Evolutionary conservation across 345 rosid genomes (phyloP), one percentile per base, ranked within the genome.

Genomic region (Raphanus sativus): DNA sequence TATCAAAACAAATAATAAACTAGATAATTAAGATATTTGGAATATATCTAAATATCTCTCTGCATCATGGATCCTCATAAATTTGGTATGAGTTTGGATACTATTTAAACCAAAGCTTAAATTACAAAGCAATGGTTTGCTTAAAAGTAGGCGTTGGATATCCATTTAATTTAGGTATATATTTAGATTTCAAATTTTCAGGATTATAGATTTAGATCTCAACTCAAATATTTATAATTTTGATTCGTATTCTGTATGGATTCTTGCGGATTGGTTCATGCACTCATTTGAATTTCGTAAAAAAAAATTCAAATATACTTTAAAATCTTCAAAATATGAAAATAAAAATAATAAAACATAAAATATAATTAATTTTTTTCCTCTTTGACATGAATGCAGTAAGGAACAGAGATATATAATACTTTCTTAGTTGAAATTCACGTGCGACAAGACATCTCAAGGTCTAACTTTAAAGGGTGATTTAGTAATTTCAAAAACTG

Each of bases 381-480:
- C 0, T 21, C 21, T 21, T 21, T 21, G 21, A 21, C 21, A 21
- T 21, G 21, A 0, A 21, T 21, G 21, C 21, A 21, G 21, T 21
- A 21, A 21, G 21, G 21, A 21, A 21, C 21, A 21, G 21, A 21
- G 21, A 21, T 21, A 21, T 21, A 21, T 21, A 21, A 21, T 21
- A 21, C 21, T 21, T 21, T 21, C 21, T 21, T 21, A 28, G 69
- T 76, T 15, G 56, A 45, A 38, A 40, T 66, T 0, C 58, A 52
- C 58, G 24, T 52, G 25, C 8, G 60, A 54, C 8, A 54, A 54
- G 60, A 54, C 60, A 17, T 54, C 26, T 54, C 58, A 16, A 66
- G 45, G 55, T 62, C 68, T 24, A 63, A 2, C 32, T 26, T 0
- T 29, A 65, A 38, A 50, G 75, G 75, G 70, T 76, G 64, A 63